These are phyloP conservation scores for Copromyces sp. DNA, from an alignment of 495 filamentous ascomycete genomes.

Conservation along the genomic window DNA sequence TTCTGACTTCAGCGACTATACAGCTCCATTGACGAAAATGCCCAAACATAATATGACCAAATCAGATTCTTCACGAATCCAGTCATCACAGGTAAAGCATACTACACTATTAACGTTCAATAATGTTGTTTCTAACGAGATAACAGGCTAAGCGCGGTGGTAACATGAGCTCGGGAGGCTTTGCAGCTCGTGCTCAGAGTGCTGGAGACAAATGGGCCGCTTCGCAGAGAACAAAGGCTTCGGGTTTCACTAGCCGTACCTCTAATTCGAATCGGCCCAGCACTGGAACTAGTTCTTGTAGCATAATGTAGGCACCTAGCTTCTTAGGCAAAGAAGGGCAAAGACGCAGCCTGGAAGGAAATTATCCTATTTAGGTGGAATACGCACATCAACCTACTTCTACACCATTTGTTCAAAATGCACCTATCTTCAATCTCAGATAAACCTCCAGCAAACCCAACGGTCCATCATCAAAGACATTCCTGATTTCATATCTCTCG, in stretches of 20 bases:
- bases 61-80: neutral
- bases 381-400: neutral
- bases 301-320: neutral
- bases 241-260: neutral
- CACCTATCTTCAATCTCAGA: neutral
- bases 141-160: neutral
- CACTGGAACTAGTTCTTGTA: neutral
- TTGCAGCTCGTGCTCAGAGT: neutral
- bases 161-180: neutral
- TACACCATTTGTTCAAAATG: neutral
- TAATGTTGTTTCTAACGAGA: neutral
- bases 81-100: neutral
- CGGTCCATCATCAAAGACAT: neutral
- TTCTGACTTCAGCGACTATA: neutral
- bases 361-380: neutral
- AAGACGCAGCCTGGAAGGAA: neutral
- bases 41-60: neutral
- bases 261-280: neutral
- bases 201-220: neutral
- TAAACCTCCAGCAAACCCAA: neutral
- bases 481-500: neutral
- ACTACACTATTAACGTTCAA: neutral
- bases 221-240: neutral
- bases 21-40: neutral
- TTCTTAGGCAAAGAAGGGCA: neutral